Evolutionary conservation across 192 early-diverging fungal genomes (phyloP).

Genomic region (Umbelopsis sp.): DNA sequence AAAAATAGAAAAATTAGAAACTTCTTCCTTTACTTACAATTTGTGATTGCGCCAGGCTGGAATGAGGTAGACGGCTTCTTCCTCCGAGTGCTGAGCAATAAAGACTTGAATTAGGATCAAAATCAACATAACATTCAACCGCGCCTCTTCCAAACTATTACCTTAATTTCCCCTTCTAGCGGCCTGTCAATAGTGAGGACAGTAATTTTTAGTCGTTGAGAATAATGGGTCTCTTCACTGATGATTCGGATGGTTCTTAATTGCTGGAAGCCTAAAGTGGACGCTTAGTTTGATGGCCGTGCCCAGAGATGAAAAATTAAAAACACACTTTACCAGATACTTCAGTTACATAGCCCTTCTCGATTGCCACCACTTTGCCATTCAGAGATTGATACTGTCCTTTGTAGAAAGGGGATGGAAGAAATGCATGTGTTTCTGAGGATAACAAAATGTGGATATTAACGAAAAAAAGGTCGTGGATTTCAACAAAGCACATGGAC

Average conservation of each 20-base stretch:
- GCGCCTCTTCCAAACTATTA: neutral
- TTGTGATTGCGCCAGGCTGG: conserved; percentile 12
- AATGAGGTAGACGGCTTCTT: neutral
- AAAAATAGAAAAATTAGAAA: neutral
- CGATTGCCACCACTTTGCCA: conserved; percentile 51
- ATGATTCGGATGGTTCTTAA: conserved; percentile 47
- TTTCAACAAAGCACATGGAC: too few relatives aligned
- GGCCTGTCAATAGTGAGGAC: conserved; percentile 49
- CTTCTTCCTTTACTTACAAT: neutral
- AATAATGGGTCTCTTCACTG: conserved; percentile 51
- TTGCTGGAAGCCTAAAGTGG: conserved; percentile 41
- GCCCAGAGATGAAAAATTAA: neutral
- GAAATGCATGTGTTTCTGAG: conserved; percentile 55
- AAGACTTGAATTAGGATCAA: neutral
- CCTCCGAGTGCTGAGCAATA: conserved; percentile 2
- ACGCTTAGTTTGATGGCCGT: neutral
- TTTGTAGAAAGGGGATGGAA: conserved; percentile 52
- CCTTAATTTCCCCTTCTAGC: conserved; percentile 45
- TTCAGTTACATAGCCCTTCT: conserved; percentile 43
- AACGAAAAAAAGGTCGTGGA: neutral
- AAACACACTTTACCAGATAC: conserved; percentile 40
- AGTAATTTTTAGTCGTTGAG: conserved; percentile 40
- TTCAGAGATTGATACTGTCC: conserved; percentile 49
- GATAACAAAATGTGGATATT: neutral
- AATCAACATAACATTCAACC: neutral